phyloP scores from a whole-genome alignment of 169 alveolate genomes.

The Fabrea salina region DNA sequence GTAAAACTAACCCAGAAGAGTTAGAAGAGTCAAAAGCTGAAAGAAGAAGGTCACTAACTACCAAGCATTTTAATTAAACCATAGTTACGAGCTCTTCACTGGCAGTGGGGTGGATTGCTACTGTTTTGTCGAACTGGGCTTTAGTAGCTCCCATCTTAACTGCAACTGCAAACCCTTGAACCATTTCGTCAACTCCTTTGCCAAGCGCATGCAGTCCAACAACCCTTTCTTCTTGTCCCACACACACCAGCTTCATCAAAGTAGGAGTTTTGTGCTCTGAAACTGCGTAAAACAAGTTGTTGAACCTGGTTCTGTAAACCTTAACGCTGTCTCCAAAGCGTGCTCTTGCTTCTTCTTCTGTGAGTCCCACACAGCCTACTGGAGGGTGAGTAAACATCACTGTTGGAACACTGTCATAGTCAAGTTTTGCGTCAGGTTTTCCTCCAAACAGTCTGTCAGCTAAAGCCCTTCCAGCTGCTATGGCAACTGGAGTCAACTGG shows the following conservation, averaged over 20 bases:
- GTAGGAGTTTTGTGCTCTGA: conserved; percentile 61
- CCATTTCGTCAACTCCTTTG: conserved; percentile 85
- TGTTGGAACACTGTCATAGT: conserved; percentile 85
- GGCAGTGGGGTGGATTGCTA: conserved; percentile 89
- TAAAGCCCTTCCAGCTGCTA: conserved; percentile 92
- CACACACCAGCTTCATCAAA: conserved; percentile 71
- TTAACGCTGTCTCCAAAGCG: conserved; percentile 82
- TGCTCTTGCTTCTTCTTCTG: conserved; percentile 85
- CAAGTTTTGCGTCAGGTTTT: conserved; percentile 52
- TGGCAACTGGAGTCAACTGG: conserved; percentile 94
- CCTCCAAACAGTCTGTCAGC: conserved; percentile 86
- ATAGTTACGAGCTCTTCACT: conserved; percentile 86
- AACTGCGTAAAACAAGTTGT: conserved; percentile 67
- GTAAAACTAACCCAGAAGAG: no score
- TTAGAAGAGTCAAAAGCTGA: no score
- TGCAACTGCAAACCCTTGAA: conserved; percentile 90
- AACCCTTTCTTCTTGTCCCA: conserved; percentile 74
- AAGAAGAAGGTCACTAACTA: no score
- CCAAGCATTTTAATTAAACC: no score
- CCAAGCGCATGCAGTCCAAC: conserved; percentile 88
- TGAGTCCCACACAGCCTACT: conserved; percentile 86
- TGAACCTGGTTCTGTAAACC: conserved; percentile 63
- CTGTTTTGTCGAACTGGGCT: conserved; percentile 81
- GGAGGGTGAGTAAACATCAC: conserved; percentile 91
- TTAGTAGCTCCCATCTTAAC: conserved; percentile 88